A percentile compares a stretch with the other conserved stretches of the same genome.
phyloP scores from a whole-genome alignment of 371 early-diverging fungal genomes.

The Mucor piriformis region DNA sequence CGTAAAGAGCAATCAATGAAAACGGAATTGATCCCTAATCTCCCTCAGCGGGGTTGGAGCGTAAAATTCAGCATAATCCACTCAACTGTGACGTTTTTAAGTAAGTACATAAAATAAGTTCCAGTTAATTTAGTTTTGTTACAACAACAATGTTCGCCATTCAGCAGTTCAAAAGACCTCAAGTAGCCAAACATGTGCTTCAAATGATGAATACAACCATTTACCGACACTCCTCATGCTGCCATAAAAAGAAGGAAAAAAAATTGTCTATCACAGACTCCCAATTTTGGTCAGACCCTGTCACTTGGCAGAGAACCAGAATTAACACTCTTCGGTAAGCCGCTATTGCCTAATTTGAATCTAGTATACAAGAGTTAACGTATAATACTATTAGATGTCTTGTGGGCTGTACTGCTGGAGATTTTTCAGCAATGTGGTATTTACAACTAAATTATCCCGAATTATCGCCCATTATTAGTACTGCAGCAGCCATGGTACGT shows the following conservation, averaged over 20 bases:
- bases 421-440: constrained; percentile 58
- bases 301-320: constrained; percentile 51
- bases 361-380: not conserved
- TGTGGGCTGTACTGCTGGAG: constrained; percentile 57
- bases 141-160: constrained; percentile 3
- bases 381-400: constrained; percentile 40
- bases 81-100: too few species aligned
- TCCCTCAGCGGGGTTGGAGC: too few species aligned
- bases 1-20: too few species aligned
- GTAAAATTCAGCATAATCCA: too few species aligned
- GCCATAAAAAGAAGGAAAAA: constrained; percentile 2
- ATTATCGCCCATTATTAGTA: constrained; percentile 39
- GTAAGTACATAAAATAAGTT: too few species aligned
- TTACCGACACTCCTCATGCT: constrained; percentile 5
- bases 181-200: not conserved
- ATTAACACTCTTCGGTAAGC: constrained; percentile 49
- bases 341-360: too few species aligned
- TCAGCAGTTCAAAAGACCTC: not conserved
- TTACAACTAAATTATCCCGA: constrained; percentile 47
- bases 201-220: not conserved
- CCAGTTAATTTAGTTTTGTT: not conserved
- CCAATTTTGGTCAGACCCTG: constrained; percentile 51
- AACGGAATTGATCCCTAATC: too few species aligned
- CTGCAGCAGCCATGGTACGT: constrained; percentile 53
- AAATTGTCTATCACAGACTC: constrained; percentile 6